Conservation (phyloP, 805 yeast genomes). For the Blastobotrys robertii region DNA sequence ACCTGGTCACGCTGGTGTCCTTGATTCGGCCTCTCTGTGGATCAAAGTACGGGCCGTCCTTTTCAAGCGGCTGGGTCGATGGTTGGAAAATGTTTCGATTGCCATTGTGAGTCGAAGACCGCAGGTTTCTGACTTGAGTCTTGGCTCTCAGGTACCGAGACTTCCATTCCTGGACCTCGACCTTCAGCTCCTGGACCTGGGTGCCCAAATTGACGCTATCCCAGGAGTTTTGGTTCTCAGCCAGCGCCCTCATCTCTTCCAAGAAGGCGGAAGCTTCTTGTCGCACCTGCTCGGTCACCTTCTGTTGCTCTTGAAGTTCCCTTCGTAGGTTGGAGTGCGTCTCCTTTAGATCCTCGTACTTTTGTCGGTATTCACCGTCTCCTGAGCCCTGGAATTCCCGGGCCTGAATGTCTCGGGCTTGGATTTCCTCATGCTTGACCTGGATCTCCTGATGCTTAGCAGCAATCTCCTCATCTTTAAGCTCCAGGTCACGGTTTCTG, state of each 20-base stretch:
- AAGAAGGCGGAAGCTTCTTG: conserved; percentile 28
- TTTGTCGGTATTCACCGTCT: conserved; percentile 7
- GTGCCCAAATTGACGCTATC: conserved; percentile 13
- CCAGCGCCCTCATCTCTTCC: conserved; percentile 30
- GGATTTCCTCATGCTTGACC: background rate
- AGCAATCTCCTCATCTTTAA: background rate
- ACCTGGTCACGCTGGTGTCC: conserved; percentile 19
- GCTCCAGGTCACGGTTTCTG: background rate
- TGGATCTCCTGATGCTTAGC: background rate
- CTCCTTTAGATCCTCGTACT: conserved; percentile 14
- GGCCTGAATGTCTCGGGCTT: background rate
- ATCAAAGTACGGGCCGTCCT: conserved; percentile 13
- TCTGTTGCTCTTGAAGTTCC: conserved; percentile 18
- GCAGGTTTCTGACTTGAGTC: conserved; percentile 21
- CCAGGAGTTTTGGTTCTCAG: conserved; percentile 16
- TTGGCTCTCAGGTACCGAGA: conserved; percentile 21
- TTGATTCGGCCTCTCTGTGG: conserved; percentile 22
- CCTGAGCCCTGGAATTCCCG: conserved; percentile 1
- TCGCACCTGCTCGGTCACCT: conserved; percentile 29
- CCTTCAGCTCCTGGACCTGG: conserved; percentile 22
- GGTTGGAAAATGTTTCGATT: conserved; percentile 6
- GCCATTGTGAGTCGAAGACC: conserved; percentile 17
- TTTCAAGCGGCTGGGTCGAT: conserved; percentile 6
- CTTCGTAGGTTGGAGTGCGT: conserved; percentile 17
- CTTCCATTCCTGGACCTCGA: conserved; percentile 30